Base-by-base conservation (phyloP, 2,329 filamentous ascomycete genomes). In the Fusarium robinianum region DNA sequence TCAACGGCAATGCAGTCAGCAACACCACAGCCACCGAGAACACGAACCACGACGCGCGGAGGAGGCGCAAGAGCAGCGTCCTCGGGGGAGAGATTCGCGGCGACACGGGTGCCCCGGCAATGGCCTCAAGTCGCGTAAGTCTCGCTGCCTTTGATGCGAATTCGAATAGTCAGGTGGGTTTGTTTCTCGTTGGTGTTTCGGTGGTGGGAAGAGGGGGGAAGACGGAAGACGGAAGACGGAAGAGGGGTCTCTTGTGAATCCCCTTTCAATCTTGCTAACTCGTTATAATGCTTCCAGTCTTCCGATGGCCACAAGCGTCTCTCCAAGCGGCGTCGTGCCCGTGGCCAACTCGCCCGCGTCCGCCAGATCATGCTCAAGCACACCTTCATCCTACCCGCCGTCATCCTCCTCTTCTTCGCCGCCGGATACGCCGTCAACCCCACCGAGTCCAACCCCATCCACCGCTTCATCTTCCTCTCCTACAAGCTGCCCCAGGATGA, bases 381-480 rank as follows among this genome's bases (percentile, higher is more conserved):
- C 66, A 84, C 81, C 32, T 85, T 75, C 68, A 70, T 77, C 46
- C 65, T 82, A 22, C 91, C 92, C 16, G 78, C 94, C 46, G 67
- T 87, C 55, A 71, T 95, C 46, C 70, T 89, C 45, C 49, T 77
- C 46, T 60, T 83, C 63, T 76, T 91, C 63, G 71, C 88, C 47
- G 70, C 76, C 35, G 75, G 82, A 49, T 96, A 92, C 71, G 81
- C 83, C 55, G 66, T 88, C 63, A 86, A 90, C 65, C 92, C 91
- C 5, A 82, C 79, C 58, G 76, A 84, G 49, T 82, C 85, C 45
- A 96, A 96, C 68, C 87, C 87, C 9, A 67, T 95, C 53, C 79
- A 88, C 70, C 79, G 77, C 69, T 90, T 90, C 67, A 83, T 96
- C 68, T 95, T 95, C 77, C 83, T 96, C 49, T 94, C 90, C 36